These are phyloP conservation scores for Fusarium sp. DNA, from an alignment of 2,329 filamentous ascomycete species.

Conservation along the genomic window DNA sequence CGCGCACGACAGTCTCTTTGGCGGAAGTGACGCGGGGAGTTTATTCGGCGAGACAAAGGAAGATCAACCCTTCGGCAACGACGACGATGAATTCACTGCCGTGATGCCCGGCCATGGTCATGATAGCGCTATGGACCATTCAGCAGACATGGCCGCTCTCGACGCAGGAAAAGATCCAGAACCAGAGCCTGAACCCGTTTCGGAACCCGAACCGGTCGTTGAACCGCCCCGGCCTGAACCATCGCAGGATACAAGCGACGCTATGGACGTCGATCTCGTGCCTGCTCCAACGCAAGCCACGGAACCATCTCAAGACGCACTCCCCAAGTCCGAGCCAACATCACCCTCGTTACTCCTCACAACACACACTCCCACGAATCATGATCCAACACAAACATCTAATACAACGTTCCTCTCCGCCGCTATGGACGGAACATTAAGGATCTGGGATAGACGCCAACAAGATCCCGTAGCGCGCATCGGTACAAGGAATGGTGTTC, in stretches of 20 bases:
- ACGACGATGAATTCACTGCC: constrained; percentile 84
- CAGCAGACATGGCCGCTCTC: constrained; percentile 52
- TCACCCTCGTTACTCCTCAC: constrained; percentile 47
- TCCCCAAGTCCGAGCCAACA: constrained; percentile 25
- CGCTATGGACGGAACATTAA: constrained; percentile 84
- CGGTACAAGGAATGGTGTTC: constrained; percentile 74
- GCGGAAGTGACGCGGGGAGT: constrained; percentile 79
- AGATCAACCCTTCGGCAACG: constrained; percentile 73
- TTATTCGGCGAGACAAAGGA: constrained; percentile 82
- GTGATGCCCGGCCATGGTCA: constrained; percentile 51
- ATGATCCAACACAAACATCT: constrained; percentile 67
- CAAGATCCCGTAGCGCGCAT: constrained; percentile 82
- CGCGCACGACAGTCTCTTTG: constrained; percentile 82
- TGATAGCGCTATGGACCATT: constrained; percentile 53
- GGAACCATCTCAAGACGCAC: constrained; percentile 17
- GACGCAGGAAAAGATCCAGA: constrained; percentile 41
- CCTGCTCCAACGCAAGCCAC: constrained; percentile 13
- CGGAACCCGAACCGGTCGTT: constrained; percentile 16
- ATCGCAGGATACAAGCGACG: constrained; percentile 26
- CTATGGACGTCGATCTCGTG: constrained; percentile 44
- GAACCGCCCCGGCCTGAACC: constrained; percentile 31
- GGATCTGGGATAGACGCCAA: constrained; percentile 91
- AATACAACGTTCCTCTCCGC: constrained; percentile 88
- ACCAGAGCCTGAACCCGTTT: constrained; percentile 19
- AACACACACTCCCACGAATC: constrained; percentile 49